A percentile compares a stretch with the other conserved stretches of the same genome.
Conservation (phyloP, 371 early-diverging fungal species). For the Chytridiales sp. region DNA sequence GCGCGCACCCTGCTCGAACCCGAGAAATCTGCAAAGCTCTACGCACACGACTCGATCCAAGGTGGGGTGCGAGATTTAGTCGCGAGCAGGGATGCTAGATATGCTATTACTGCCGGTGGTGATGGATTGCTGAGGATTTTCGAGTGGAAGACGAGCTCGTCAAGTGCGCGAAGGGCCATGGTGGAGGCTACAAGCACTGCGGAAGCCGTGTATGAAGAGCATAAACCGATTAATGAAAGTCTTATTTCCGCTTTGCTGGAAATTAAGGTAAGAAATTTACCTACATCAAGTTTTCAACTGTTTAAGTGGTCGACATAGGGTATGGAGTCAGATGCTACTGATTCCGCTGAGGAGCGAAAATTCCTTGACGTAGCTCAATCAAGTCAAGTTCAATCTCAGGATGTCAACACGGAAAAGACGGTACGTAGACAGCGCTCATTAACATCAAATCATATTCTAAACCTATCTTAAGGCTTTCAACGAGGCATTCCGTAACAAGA, state of each 20-base stretch:
- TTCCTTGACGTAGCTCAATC: background rate
- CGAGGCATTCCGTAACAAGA: conserved; percentile 15
- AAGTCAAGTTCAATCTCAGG: background rate
- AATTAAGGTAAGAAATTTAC: conserved; percentile 9
- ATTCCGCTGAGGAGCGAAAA: background rate
- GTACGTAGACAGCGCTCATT: background rate
- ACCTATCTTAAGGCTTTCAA: background rate
- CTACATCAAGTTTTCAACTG: background rate
- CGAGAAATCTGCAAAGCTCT: conserved; percentile 36
- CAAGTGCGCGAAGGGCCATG: conserved; percentile 37
- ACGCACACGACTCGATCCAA: conserved; percentile 40
- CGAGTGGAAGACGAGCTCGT: conserved; percentile 43
- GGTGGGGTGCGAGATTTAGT: conserved; percentile 40
- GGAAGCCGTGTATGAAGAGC: conserved; percentile 30
- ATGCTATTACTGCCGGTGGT: conserved; percentile 34
- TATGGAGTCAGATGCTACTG: conserved; percentile 6
- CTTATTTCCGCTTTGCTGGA: conserved; percentile 1
- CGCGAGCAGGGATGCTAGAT: conserved; percentile 33
- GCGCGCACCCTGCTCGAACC: conserved; percentile 46
- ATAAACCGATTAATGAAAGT: conserved; percentile 13
- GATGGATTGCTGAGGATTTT: conserved; percentile 42
- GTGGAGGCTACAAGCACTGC: conserved; percentile 36
- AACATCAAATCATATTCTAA: background rate
- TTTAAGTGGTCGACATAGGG: conserved; percentile 1
- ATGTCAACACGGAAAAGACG: conserved; percentile 2